A percentile compares a stretch with the other conserved stretches of the same genome.
Conservation (phyloP, 768 basidiomycete species). For the Glaciozyma martinii region DNA sequence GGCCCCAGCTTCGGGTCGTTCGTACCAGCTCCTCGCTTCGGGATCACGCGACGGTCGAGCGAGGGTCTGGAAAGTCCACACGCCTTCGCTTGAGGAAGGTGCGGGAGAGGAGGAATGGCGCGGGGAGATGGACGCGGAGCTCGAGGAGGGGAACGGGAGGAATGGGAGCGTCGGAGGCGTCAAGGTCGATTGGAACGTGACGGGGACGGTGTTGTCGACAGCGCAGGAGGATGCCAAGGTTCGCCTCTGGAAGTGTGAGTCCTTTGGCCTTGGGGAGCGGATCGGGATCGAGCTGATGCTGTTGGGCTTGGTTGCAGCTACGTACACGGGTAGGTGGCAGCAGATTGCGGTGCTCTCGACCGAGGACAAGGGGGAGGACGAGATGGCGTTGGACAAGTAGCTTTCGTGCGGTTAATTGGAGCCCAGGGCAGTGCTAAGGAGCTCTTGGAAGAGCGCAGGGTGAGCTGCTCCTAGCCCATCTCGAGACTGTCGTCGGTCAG, state of each 20-base stretch:
- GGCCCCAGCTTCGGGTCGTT: slow-evolving; percentile 88
- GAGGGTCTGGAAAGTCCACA: slow-evolving; percentile 76
- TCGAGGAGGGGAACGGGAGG: slow-evolving; percentile 48
- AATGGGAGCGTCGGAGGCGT: slow-evolving; percentile 53
- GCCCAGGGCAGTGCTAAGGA: too few relatives aligned
- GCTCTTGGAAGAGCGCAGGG: too few relatives aligned
- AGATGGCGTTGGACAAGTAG: slow-evolving; percentile 11
- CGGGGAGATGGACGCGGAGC: slow-evolving; percentile 68
- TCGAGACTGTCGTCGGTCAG: too few relatives aligned
- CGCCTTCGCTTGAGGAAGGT: slow-evolving; percentile 42
- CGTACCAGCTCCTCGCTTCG: slow-evolving; percentile 87
- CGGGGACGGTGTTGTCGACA: slow-evolving; percentile 69
- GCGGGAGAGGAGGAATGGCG: slow-evolving; percentile 52
- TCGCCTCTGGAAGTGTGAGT: slow-evolving; percentile 67
- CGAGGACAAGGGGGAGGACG: slow-evolving; percentile 1
- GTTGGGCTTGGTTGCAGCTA: slow-evolving; percentile 1
- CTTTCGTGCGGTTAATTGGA: not conserved
- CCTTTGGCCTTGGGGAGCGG: too few relatives aligned
- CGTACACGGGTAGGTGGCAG: slow-evolving; percentile 25
- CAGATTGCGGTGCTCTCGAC: slow-evolving; percentile 19
- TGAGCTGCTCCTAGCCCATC: too few relatives aligned
- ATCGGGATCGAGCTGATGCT: not conserved
- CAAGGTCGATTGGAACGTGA: slow-evolving; percentile 86
- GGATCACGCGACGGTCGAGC: slow-evolving; percentile 81
- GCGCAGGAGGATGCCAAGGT: slow-evolving; percentile 42